Percentiles rank a stretch among this genome's conserved stretches.
Evolutionary conservation across 352 stramenopile species (phyloP).

Genomic region (Phytophthora sp.): DNA sequence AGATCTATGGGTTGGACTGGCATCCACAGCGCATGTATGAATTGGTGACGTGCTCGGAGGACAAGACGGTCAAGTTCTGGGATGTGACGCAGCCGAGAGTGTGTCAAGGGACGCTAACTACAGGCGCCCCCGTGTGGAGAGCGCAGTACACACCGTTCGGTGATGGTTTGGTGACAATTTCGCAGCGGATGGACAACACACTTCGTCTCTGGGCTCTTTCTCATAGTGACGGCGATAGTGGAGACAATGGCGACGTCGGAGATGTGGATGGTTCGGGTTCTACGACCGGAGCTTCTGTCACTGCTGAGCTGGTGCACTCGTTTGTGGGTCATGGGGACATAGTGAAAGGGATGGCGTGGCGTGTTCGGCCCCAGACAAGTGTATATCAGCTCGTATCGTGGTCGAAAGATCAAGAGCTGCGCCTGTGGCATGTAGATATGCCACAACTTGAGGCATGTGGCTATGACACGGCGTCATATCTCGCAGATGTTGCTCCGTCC

Average conservation of each 20-base stretch:
- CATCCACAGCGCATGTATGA: constrained; percentile 78
- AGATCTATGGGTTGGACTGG: constrained; percentile 86
- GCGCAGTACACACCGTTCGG: constrained; percentile 84
- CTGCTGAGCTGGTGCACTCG: constrained; percentile 59
- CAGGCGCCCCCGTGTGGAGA: constrained; percentile 65
- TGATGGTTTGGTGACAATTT: constrained; percentile 82
- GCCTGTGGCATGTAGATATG: constrained; percentile 72
- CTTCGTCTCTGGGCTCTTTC: constrained; percentile 74
- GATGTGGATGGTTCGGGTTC: constrained; percentile 18
- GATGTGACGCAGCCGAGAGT: constrained; percentile 66
- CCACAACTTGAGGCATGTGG: constrained; percentile 69
- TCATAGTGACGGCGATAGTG: constrained; percentile 33
- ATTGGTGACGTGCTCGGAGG: constrained; percentile 85
- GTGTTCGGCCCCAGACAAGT: constrained; percentile 43
- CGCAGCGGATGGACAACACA: constrained; percentile 63
- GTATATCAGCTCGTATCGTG: constrained; percentile 81
- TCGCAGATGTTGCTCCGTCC: constrained; percentile 34
- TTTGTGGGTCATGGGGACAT: constrained; percentile 69
- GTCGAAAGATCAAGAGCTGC: constrained; percentile 82
- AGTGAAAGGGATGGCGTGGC: constrained; percentile 74
- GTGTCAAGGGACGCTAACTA: constrained; percentile 70
- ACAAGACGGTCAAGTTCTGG: constrained; percentile 89
- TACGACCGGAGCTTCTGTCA: constrained; percentile 29
- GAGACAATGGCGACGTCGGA: constrained; percentile 16
- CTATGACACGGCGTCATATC: constrained; percentile 53